These are phyloP conservation scores for Coemansia sp. DNA, from an alignment of 192 early-diverging fungal species.

Conservation along the genomic window DNA sequence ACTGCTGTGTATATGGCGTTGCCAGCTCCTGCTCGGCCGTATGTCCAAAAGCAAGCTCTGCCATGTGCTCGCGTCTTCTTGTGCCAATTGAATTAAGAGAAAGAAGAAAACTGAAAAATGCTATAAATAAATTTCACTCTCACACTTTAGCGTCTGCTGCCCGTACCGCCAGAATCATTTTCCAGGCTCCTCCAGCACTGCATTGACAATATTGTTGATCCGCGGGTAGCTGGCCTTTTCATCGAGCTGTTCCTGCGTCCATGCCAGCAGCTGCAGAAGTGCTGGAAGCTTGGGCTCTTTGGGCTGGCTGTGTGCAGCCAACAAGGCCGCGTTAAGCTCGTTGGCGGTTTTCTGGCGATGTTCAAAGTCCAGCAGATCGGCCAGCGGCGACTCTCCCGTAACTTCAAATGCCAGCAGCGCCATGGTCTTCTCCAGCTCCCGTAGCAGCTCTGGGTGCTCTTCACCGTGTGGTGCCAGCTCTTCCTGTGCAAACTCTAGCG, in stretches of 20 bases:
- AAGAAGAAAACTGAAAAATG: constrained; percentile 1
- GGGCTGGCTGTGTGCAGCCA: constrained; percentile 87
- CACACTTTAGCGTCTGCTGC: background rate
- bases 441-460: constrained; percentile 91
- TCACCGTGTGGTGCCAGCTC: constrained; percentile 97
- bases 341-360: constrained; percentile 91
- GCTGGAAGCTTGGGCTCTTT: constrained; percentile 91
- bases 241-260: constrained; percentile 90
- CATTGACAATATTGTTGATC: constrained; percentile 80
- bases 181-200: constrained; percentile 57
- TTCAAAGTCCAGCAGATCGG: constrained; percentile 79
- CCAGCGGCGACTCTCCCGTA: constrained; percentile 62
- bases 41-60: constrained; percentile 20
- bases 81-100: background rate
- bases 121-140: background rate
- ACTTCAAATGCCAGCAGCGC: constrained; percentile 92
- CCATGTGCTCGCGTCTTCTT: constrained; percentile 4
- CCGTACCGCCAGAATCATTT: background rate
- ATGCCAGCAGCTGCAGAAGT: constrained; percentile 87
- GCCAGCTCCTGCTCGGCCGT: constrained; percentile 12
- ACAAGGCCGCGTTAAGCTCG: constrained; percentile 91
- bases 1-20: constrained; percentile 27
- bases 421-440: constrained; percentile 96
- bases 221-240: constrained; percentile 81
- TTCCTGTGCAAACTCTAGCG: constrained; percentile 94